Evolutionary conservation across 208 protist genomes (phyloP).

Genomic region (Leishmania tarentolae): DNA sequence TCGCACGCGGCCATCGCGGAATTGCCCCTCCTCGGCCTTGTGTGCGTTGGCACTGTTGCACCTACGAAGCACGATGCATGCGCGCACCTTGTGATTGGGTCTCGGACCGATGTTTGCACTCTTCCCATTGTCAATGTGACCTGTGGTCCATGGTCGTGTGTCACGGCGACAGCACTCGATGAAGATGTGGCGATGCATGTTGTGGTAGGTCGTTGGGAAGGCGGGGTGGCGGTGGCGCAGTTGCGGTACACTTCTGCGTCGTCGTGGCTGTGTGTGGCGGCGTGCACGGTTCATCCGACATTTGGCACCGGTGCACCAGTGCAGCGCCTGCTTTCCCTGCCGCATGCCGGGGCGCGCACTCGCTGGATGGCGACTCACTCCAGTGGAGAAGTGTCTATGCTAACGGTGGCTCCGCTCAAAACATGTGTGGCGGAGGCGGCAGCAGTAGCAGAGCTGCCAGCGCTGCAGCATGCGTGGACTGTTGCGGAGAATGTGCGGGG

Average conservation of each 20-base stretch:
- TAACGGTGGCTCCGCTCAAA: constrained; percentile 4
- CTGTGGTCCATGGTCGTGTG: neutral
- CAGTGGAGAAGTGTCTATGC: constrained; percentile 30
- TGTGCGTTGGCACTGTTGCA: constrained; percentile 21
- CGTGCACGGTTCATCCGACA: constrained; percentile 1
- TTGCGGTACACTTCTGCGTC: neutral
- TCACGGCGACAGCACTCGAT: neutral
- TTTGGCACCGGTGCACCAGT: constrained; percentile 19
- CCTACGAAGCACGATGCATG: neutral
- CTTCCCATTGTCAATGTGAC: constrained; percentile 1
- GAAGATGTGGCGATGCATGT: constrained; percentile 7
- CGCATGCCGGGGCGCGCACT: constrained; percentile 6
- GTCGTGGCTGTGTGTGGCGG: constrained; percentile 20
- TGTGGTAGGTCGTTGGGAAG: constrained; percentile 31
- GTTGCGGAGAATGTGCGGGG: neutral
- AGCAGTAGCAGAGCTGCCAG: neutral
- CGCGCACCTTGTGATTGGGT: constrained; percentile 3
- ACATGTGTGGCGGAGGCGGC: neutral
- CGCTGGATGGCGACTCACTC: constrained; percentile 34
- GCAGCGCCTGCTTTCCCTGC: constrained; percentile 23
- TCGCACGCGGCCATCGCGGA: constrained; percentile 27
- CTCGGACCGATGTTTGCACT: neutral
- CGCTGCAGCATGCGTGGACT: constrained; percentile 1
- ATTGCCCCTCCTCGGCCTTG: constrained; percentile 25
- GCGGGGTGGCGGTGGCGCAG: constrained; percentile 18